These are phyloP conservation scores for Xerocomellus chrysenteron DNA, from an alignment of 768 basidiomycete genomes.

Conservation along the genomic window DNA sequence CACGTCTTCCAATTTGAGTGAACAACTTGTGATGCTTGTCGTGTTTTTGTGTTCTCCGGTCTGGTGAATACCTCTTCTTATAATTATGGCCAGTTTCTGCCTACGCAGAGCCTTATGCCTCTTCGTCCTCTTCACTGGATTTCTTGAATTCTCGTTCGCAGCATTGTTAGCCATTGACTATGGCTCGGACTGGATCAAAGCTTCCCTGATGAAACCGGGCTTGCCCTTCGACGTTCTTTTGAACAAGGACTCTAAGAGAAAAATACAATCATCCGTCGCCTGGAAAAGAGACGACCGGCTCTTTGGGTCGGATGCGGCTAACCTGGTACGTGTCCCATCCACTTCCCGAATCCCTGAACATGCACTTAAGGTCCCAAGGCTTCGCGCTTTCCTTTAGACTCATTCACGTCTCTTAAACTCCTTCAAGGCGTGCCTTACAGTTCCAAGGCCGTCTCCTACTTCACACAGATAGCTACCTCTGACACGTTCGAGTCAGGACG, in stretches of 20 bases:
- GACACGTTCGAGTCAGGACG: slow-evolving; percentile 55
- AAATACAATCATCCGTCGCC: slow-evolving; percentile 85
- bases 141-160: slow-evolving; percentile 46
- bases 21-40: slow-evolving; percentile 6
- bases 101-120: slow-evolving; percentile 28
- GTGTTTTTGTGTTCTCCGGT: slow-evolving; percentile 7
- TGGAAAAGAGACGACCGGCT: slow-evolving; percentile 91
- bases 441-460: slow-evolving; percentile 59
- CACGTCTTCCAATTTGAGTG: slow-evolving; percentile 15
- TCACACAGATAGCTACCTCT: slow-evolving; percentile 52
- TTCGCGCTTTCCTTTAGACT: slow-evolving; percentile 85
- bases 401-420: slow-evolving; percentile 83
- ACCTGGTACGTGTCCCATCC: slow-evolving; percentile 59
- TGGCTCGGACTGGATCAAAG: slow-evolving; percentile 97
- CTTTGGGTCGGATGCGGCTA: slow-evolving; percentile 87
- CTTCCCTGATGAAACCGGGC: slow-evolving; percentile 92
- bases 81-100: slow-evolving; percentile 24
- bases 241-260: slow-evolving; percentile 96
- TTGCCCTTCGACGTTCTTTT: slow-evolving; percentile 93
- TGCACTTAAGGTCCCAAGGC: slow-evolving; percentile 51
- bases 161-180: slow-evolving; percentile 96
- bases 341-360: background rate
- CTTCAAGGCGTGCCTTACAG: slow-evolving; percentile 71
- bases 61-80: slow-evolving; percentile 16
- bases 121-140: slow-evolving; percentile 20